Evolutionary conservation across 2,329 filamentous ascomycete genomes (phyloP).

Genomic region (Hypomyces perniciosus): DNA sequence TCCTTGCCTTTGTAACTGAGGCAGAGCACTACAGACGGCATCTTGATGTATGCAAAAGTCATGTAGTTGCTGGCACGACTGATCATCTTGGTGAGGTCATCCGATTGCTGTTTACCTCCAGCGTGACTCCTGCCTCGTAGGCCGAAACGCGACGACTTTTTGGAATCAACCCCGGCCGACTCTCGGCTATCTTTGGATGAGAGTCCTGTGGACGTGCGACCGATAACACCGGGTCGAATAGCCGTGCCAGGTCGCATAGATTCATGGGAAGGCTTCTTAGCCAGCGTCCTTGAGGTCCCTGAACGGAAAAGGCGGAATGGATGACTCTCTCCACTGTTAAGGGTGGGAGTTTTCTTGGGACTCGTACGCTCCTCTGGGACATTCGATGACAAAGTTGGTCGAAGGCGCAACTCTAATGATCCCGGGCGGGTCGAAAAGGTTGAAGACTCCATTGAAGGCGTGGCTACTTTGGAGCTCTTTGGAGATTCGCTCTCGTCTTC

Average conservation of each 20-base stretch:
- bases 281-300: constrained; percentile 37
- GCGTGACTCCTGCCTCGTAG: constrained; percentile 43
- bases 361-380: constrained; percentile 26
- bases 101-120: constrained; percentile 60
- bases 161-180: constrained; percentile 34
- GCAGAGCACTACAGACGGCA: constrained; percentile 91
- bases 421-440: constrained; percentile 59
- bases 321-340: constrained; percentile 43
- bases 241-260: constrained; percentile 40
- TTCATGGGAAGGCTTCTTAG: constrained; percentile 52
- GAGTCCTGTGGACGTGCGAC: constrained; percentile 41
- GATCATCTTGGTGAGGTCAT: constrained; percentile 97
- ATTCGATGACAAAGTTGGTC: constrained; percentile 68
- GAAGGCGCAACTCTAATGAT: constrained; percentile 74
- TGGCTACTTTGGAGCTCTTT: constrained; percentile 33
- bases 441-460: constrained; percentile 34
- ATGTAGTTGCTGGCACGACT: constrained; percentile 91
- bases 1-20: constrained; percentile 95
- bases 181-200: constrained; percentile 35
- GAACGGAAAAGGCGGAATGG: constrained; percentile 49
- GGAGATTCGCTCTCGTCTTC: constrained; percentile 44
- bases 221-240: constrained; percentile 36
- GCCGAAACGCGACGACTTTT: constrained; percentile 50
- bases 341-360: constrained; percentile 40
- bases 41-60: constrained; percentile 92